Evolutionary conservation across 805 yeast genomes (phyloP), one percentile per base, ranked within the genome.

Genomic region (Debaryomyces castellii): DNA sequence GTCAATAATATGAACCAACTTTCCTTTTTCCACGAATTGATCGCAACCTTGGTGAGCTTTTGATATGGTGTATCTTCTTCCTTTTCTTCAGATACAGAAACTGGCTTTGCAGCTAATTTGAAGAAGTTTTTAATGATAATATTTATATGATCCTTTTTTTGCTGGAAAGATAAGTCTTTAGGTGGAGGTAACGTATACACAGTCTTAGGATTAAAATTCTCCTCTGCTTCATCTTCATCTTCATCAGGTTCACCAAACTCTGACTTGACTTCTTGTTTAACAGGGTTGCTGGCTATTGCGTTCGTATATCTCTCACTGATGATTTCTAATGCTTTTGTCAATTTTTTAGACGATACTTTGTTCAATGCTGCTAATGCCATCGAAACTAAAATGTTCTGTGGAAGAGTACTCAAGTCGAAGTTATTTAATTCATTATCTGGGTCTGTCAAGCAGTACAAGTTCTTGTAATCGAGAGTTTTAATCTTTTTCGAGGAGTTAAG

Each of bases 1-100:
- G 89, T 80, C 34, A 91, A 69, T 11, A 92, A 58, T 3, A 83
- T 71, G 11, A 89, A 67, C 96, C 97, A 90, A 1, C 92, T 81
- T 50, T 83, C 84, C 34, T 74, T 77, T 40, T 67, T 70, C 83
- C 83, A 79, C 20, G 67, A 62, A 9, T 72, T 62, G 24, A 78
- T 76, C 2, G 81, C 82, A 8, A 77, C 67, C 49, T 77, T 81
- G 7, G 82, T 77, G 74, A 92, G 78, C 42, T 81, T 82, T 12
- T 74, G 56, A 42, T 63, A 50, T 58, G 70, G 54, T 30, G 44
- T 60, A 46, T 48, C 56, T 33, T 45, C 52, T 42, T 44, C 52
- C 33, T 36, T 47, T 20, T 54, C 54, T 10, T 52, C 59, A 24
- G 42, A 17, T 18, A 41, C 28, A 2, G 50, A 23, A 18, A 36